A percentile compares a stretch with the other conserved stretches of the same genome.
Conservation (phyloP, 805 yeast genomes). For the Suhomyces sp. region DNA sequence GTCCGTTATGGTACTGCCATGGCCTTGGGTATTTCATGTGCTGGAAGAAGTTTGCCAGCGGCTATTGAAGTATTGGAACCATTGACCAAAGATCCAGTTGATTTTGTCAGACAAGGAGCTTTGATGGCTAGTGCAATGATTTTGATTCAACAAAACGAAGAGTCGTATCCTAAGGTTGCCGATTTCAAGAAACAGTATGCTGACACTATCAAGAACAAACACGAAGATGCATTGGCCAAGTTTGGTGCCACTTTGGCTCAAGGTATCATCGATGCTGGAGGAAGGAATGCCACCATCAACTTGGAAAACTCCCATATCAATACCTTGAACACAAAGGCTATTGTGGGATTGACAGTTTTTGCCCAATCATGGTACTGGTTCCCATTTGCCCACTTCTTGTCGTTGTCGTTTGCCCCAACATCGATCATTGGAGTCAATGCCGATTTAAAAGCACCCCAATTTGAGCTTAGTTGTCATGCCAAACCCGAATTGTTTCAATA, state of each 20-base stretch:
- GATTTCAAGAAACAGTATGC: conserved; percentile 72
- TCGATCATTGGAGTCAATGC: conserved; percentile 76
- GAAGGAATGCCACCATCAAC: conserved; percentile 92
- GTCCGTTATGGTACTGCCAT: conserved; percentile 97
- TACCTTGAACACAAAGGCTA: conserved; percentile 84
- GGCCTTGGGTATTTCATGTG: conserved; percentile 96
- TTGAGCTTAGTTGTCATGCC: conserved; percentile 76
- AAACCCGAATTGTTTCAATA: conserved; percentile 79
- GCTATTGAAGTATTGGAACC: conserved; percentile 94
- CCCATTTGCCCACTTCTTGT: conserved; percentile 91
- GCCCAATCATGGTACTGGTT: conserved; percentile 98
- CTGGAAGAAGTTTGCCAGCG: conserved; percentile 84
- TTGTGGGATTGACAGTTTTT: conserved; percentile 87
- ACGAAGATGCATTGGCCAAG: conserved; percentile 94
- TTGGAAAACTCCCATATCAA: conserved; percentile 86
- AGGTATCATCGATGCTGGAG: conserved; percentile 98
- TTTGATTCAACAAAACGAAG: conserved; percentile 82
- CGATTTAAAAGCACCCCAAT: conserved; percentile 83
- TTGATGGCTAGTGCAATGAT: conserved; percentile 89
- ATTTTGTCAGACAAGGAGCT: conserved; percentile 98
- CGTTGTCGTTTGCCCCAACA: conserved; percentile 90
- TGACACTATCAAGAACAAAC: conserved; percentile 76
- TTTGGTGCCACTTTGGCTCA: conserved; percentile 97
- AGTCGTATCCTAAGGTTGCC: conserved; percentile 73
- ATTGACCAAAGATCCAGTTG: conserved; percentile 88